Evolutionary conservation across 139 green algal genomes (phyloP).

Genomic region (Closterium sp.): DNA sequence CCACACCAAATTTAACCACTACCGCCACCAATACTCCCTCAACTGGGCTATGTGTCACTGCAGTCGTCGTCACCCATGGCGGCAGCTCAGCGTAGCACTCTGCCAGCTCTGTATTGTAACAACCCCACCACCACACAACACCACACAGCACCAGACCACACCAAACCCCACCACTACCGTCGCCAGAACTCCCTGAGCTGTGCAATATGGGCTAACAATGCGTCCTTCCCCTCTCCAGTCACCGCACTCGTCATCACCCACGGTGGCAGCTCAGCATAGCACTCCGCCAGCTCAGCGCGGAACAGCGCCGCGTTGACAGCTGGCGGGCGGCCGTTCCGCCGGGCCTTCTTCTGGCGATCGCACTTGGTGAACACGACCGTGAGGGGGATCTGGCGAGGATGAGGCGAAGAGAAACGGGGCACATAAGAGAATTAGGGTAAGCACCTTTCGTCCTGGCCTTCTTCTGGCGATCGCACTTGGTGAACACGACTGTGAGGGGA

Average conservation of each 20-base stretch:
- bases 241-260: conserved; percentile 45
- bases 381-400: conserved; percentile 68
- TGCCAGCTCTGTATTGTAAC: too few relatives aligned
- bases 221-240: conserved; percentile 28
- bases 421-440: too few relatives aligned
- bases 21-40: too few relatives aligned
- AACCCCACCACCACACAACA: too few relatives aligned
- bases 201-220: conserved; percentile 33
- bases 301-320: conserved; percentile 49
- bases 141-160: neutral
- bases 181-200: conserved; percentile 44
- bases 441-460: conserved; percentile 33
- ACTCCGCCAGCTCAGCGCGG: conserved; percentile 9
- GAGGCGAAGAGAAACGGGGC: too few relatives aligned
- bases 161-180: neutral
- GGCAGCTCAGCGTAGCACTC: neutral
- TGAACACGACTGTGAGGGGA: too few relatives aligned
- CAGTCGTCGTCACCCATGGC: conserved; percentile 37
- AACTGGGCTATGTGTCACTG: neutral
- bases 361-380: conserved; percentile 80
- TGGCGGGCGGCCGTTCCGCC: conserved; percentile 11
- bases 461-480: conserved; percentile 62
- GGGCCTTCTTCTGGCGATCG: conserved; percentile 53
- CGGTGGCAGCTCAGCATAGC: conserved; percentile 36
- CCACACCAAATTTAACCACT: too few relatives aligned